Base-by-base conservation (phyloP, 192 early-diverging fungal species). In the Backusella luteola region DNA sequence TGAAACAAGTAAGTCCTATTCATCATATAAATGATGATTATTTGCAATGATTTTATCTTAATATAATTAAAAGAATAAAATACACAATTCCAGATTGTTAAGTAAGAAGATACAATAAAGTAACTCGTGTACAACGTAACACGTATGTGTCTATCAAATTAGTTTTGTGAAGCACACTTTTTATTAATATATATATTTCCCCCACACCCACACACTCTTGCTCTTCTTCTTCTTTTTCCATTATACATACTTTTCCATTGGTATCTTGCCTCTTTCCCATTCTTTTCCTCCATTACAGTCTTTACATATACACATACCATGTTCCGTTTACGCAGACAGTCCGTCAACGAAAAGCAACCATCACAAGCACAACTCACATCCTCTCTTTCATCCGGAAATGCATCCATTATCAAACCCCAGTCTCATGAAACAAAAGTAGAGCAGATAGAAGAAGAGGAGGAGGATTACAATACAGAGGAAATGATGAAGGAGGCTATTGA, bases 151-250 rank as follows among this genome's bases (percentile, higher is more conserved):
- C 39, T 49, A 71, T 49, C 70, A 71, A 71, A 49, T 49, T 71
- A 49, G 70, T 71, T 71, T 71, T 71, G 44, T 71, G 70, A 71
- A 71, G 70, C 70, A 71, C 42, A 46, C n/a, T n/a, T 63, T 63
- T 63, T 63, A 29, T 63, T 63, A 63, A 11, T 26, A 3, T 63
- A 41, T 41, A 69, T 69, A 68, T n/a, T 36, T 41, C 11, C 12
- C 39, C 8, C 34, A 8, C 38, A 39, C 29, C n/a, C n/a, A 1
- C 9, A 39, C 38, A 2, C 38, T 38, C 11, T 63, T 34, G 32
- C 5, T 74, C 32, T 66, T 66, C 17, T 66, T 74, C 36, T 74
- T 67, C 26, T 67, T 19, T 42, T 75, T 75, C n/a, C 15, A 19
- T 75, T 49, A 9, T 26, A 4, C n/a, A 32, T 38, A n/a, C 34